Percentiles rank a stretch among this genome's conserved stretches.
phyloP scores from a whole-genome alignment of 2,329 filamentous ascomycete genomes.

The Chalara sp. region DNA sequence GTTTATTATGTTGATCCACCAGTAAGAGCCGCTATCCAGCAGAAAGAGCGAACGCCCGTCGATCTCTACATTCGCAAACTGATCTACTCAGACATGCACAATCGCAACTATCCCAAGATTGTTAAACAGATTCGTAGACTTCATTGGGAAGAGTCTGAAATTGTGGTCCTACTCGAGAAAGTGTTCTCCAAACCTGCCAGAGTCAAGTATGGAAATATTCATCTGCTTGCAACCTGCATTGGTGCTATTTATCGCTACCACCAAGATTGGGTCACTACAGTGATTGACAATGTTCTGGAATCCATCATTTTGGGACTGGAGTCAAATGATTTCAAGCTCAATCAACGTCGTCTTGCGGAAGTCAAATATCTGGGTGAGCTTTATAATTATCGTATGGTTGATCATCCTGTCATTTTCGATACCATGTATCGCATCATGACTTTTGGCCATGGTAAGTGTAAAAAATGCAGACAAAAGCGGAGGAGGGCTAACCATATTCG shows the following conservation, averaged over 20 bases:
- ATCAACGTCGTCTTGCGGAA: conserved; percentile 88
- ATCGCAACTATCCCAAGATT: conserved; percentile 88
- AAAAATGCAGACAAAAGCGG: no score
- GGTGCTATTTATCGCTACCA: conserved; percentile 89
- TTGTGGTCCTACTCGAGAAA: conserved; percentile 51
- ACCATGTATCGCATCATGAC: conserved; percentile 90
- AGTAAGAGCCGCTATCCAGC: conserved; percentile 85
- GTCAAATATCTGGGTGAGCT: conserved; percentile 95
- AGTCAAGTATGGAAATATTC: conserved; percentile 95
- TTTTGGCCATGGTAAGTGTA: conserved; percentile 63
- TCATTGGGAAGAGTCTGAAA: conserved; percentile 91
- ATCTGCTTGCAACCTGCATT: conserved; percentile 83
- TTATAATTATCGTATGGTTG: conserved; percentile 96
- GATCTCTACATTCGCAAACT: conserved; percentile 91
- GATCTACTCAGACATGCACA: conserved; percentile 88
- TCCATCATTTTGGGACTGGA: conserved; percentile 83
- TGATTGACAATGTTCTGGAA: conserved; percentile 89
- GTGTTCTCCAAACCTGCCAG: conserved; percentile 95
- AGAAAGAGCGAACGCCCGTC: conserved; percentile 91
- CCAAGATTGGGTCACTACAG: conserved; percentile 79
- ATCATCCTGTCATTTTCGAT: conserved; percentile 93
- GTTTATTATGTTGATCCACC: conserved; percentile 97
- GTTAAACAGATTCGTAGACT: conserved; percentile 90
- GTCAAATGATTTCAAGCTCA: conserved; percentile 95
- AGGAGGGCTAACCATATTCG: conserved; percentile 19